A percentile compares a stretch with the other conserved stretches of the same genome.
Conservation (phyloP, 2,329 filamentous ascomycete species). For the Arthrobotrys megalospora region DNA sequence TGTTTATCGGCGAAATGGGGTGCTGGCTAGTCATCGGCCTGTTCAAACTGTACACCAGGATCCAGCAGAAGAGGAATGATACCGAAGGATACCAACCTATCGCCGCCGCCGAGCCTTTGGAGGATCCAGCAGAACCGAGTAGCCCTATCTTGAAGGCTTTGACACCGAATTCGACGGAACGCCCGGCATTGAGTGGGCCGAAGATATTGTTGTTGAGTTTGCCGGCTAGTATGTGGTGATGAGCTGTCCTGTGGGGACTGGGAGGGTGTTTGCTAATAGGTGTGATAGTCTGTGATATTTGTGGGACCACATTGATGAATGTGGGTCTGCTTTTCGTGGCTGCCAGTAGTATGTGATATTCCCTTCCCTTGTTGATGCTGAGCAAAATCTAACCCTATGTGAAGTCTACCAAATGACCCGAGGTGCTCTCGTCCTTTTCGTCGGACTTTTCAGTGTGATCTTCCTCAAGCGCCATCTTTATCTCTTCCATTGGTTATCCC, state of each 20-base stretch:
- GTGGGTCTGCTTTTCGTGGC: conserved; percentile 93
- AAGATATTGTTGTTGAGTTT: conserved; percentile 82
- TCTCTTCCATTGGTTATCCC: conserved; percentile 91
- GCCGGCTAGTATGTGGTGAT: conserved; percentile 72
- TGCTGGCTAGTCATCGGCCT: conserved; percentile 91
- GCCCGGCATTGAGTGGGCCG: conserved; percentile 77
- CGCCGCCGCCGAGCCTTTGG: conserved; percentile 69
- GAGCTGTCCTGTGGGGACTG: conserved; percentile 5
- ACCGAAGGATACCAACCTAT: conserved; percentile 78
- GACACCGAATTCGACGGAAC: conserved; percentile 72
- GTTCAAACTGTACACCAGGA: conserved; percentile 75
- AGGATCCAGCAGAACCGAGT: conserved; percentile 69
- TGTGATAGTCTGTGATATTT: conserved; percentile 83
- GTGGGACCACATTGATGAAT: conserved; percentile 97
- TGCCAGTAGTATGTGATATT: conserved; percentile 75
- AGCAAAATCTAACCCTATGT: conserved; percentile 20
- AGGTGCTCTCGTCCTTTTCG: conserved; percentile 93
- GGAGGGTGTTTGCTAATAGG: conserved; percentile 10
- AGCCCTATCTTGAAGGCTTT: conserved; percentile 72
- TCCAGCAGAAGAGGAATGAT: conserved; percentile 69
- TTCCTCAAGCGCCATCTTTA: conserved; percentile 86
- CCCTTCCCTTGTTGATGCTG: neutral
- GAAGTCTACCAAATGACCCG: conserved; percentile 95
- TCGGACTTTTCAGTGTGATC: conserved; percentile 92
- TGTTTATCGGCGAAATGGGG: conserved; percentile 97